Base-by-base conservation (phyloP, 306 rosid genomes). In the Phaseolus lunatus region DNA sequence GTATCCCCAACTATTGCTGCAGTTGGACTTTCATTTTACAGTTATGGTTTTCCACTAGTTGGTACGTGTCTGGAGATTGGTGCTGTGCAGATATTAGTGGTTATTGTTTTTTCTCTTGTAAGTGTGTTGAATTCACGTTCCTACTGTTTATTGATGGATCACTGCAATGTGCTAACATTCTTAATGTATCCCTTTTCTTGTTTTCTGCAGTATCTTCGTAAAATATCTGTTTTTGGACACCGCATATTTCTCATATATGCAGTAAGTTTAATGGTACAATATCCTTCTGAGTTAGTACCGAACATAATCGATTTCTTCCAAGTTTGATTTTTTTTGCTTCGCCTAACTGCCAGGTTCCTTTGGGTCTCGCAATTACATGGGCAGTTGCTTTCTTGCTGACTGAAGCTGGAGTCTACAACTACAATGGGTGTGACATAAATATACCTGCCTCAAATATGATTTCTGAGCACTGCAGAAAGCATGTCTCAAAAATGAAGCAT, bases 1-100 rank as follows among this genome's bases (percentile, higher is more conserved):
- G 97, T 96, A 76, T 73, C 99, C 78, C 99, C 99, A 48, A 96
- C 99, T 44, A 88, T 96, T 88, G 99, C 99, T 78, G 99, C 99
- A 49, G 98, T 96, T 80, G 99, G 99, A 76, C 99, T 96, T 87
- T 92, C 99, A 26, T 96, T 96, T 86, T 96, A 86, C 78, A 87
- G 93, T 80, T 96, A 92, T 78, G 99, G 98, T 83, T 89, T 96
- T 78, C 98, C 99, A 22, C 72, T 84, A 73, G 94, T 92, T 78
- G 98, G 99, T 74, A 88, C 89, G 72, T 96, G 99, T 85, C 88
- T 96, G 75, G 99, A 96, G 89, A 92, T 96, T 68, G 99, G 99
- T 54, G 97, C 91, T 0, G 82, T 90, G 85, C 98, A 96, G 86
- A 92, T 96, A 86, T 85, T 96, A 58, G 81, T 91, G 78, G 97